Evolutionary conservation across 2,329 filamentous ascomycete species (phyloP), one percentile per base, ranked within the genome.

Genomic region (Phaeosphaeriaceae sp.): DNA sequence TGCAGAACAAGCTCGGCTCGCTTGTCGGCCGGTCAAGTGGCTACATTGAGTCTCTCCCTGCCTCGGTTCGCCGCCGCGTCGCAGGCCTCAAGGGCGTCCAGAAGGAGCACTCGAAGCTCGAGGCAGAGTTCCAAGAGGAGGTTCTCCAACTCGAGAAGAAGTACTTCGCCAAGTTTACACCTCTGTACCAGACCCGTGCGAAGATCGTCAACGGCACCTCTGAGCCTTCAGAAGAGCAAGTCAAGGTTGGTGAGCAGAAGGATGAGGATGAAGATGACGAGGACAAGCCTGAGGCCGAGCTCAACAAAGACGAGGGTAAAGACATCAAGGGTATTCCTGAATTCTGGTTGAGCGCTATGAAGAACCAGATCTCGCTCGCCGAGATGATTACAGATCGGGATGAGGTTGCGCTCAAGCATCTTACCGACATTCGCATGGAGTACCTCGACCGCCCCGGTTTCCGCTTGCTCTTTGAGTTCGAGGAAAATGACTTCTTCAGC

Each of bases 321-420:
- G 74, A 80, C 47, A 77, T 88, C 59, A 82, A 86, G 68, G 94
- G 94, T 76, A 97, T 99, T 57, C 94, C 94, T 57, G 94, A 99
- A 79, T 99, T 99, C 84, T 99, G 94, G 94, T 83, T 99, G 42
- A 97, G 93, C 54, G 93, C 95, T 65, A 97, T 99, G 93, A 99
- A 99, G 85, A 99, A 99, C 82, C 93, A 97, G 76, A 86, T 94
- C 68, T 96, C 92, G 23, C 87, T 99, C 48, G 91, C 93, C 48
- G 95, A 99, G 79, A 96, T 97, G 86, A 97, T 99, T 74, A 99
- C 94, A 68, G 94, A 97, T 68, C 89, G 92, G 60, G 94, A 99
- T 73, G 94, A 99, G 84, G 87, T 85, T 63, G 94, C 92, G 44
- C 87, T 99, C 50, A 96, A 95, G 80, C 83, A 88, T 71, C 83